phyloP scores from a whole-genome alignment of 2,329 filamentous ascomycete species.

The Apiospora marii region DNA sequence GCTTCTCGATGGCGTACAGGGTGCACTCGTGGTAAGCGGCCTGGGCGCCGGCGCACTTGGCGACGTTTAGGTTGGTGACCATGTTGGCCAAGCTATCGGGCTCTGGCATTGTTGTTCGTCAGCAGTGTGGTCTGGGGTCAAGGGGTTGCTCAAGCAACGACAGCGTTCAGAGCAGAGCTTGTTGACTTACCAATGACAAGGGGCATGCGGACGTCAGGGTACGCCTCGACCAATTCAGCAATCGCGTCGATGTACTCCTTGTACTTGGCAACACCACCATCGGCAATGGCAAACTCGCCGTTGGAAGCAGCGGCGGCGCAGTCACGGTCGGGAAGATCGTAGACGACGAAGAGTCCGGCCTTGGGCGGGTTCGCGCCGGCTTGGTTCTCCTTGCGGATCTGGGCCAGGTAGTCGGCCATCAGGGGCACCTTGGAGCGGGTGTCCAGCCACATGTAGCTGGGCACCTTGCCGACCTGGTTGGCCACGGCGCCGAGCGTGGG shows the following conservation, averaged over 20 bases:
- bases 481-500: constrained; percentile 66
- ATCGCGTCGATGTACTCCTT: constrained; percentile 62
- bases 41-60: constrained; percentile 58
- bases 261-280: constrained; percentile 61
- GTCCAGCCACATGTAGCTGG: constrained; percentile 63
- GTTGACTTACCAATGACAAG: constrained; percentile 52
- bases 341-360: constrained; percentile 61
- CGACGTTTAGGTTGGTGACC: constrained; percentile 61
- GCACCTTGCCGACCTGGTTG: constrained; percentile 58
- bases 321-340: constrained; percentile 66
- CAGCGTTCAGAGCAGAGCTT: constrained; percentile 23
- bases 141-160: constrained; percentile 26
- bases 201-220: constrained; percentile 52
- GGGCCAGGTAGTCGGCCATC: constrained; percentile 54
- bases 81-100: constrained; percentile 67
- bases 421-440: constrained; percentile 56
- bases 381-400: constrained; percentile 50
- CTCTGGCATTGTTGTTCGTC: constrained; percentile 44
- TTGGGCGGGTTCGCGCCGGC: constrained; percentile 49
- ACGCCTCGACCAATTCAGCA: constrained; percentile 49
- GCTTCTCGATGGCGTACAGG: constrained; percentile 57
- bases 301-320: constrained; percentile 65
- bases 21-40: constrained; percentile 57
- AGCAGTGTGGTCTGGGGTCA: constrained; percentile 32
- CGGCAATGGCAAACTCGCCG: constrained; percentile 60